These are phyloP conservation scores for Candida koratica DNA, from an alignment of 805 yeast genomes.

Conservation along the genomic window DNA sequence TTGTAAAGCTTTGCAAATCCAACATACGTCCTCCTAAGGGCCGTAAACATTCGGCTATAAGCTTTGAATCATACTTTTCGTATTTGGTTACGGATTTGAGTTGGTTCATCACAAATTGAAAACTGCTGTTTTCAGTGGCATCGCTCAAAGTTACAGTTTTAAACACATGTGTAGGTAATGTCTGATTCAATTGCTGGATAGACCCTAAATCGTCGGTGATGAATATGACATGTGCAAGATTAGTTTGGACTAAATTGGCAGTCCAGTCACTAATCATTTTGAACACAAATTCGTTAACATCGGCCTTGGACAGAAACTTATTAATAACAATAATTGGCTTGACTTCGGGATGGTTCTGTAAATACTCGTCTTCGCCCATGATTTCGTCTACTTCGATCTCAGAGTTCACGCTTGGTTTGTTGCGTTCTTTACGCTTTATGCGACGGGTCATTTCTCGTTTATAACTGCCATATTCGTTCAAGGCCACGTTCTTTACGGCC, in stretches of 20 bases:
- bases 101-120: constrained; percentile 61
- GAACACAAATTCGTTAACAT: constrained; percentile 58
- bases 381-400: constrained; percentile 20
- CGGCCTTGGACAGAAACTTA: constrained; percentile 53
- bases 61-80: constrained; percentile 13
- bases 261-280: constrained; percentile 87
- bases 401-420: constrained; percentile 16
- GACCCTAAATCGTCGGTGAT: constrained; percentile 84
- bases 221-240: constrained; percentile 85
- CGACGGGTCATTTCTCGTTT: constrained; percentile 18
- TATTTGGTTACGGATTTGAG: constrained; percentile 27
- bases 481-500: constrained; percentile 66
- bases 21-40: constrained; percentile 95
- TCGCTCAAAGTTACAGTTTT: constrained; percentile 72
- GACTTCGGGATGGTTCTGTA: constrained; percentile 79
- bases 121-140: constrained; percentile 70
- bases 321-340: constrained; percentile 86
- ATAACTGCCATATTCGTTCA: constrained; percentile 29
- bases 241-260: constrained; percentile 65
- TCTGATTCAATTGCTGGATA: constrained; percentile 58
- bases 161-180: constrained; percentile 85
- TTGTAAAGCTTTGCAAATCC: constrained; percentile 83
- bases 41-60: constrained; percentile 54
- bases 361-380: constrained; percentile 71
- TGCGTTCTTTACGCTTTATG: constrained; percentile 19